phyloP scores from a whole-genome alignment of 2,329 filamentous ascomycete genomes.

The Colletotrichum truncatum region DNA sequence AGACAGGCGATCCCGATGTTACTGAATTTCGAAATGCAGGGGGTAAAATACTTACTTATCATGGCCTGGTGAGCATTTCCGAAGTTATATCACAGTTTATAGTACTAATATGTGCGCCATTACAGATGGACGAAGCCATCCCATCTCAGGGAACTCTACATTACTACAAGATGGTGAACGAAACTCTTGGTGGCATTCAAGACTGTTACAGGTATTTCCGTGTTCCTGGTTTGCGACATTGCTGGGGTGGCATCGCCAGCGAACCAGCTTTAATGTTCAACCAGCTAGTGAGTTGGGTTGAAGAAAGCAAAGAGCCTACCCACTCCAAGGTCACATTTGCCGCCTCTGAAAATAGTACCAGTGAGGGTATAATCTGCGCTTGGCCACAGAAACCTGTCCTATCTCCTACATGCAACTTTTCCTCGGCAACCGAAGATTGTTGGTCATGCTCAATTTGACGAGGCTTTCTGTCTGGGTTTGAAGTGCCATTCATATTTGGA shows the following conservation, averaged over 20 bases:
- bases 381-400: no score
- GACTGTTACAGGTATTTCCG: constrained; percentile 42
- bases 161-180: constrained; percentile 38
- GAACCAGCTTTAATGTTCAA: constrained; percentile 35
- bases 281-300: constrained; percentile 38
- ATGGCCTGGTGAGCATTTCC: constrained; percentile 39
- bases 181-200: constrained; percentile 28
- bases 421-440: no score
- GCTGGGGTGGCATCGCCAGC: constrained; percentile 36
- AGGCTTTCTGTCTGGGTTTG: no score
- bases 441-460: no score
- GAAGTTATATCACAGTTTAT: no score
- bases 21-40: constrained; percentile 47
- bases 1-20: constrained; percentile 33
- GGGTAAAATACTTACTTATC: constrained; percentile 47
- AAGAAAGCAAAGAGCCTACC: constrained; percentile 36
- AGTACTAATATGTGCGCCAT: constrained; percentile 34
- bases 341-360: no score
- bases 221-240: constrained; percentile 42
- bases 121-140: constrained; percentile 32
- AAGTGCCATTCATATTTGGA: no score
- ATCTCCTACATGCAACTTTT: no score
- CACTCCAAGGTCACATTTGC: no score
- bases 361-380: no score
- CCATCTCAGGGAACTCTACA: constrained; percentile 28